These are phyloP conservation scores for Cryptococcus deneoformans DNA, from an alignment of 1,284 basidiomycete genomes.

Conservation along the genomic window DNA sequence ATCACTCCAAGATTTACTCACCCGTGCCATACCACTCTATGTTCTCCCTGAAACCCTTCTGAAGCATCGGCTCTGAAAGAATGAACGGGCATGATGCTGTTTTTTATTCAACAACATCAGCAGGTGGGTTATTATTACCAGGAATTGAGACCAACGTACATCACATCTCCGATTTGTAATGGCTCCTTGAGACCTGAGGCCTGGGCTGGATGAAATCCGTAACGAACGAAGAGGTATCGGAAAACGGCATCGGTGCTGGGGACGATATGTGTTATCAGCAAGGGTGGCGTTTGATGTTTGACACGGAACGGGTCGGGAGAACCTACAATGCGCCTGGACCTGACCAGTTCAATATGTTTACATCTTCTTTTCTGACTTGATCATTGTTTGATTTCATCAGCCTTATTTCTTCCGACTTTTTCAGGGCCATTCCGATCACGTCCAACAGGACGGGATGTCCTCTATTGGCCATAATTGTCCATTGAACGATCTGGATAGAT, in stretches of 20 bases:
- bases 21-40: conserved; percentile 29
- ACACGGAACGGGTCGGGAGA: not conserved
- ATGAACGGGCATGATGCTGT: conserved; percentile 22
- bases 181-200: conserved; percentile 15
- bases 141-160: conserved; percentile 11
- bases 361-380: conserved; percentile 2
- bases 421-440: conserved; percentile 21
- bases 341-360: conserved; percentile 21
- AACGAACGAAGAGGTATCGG: conserved; percentile 28
- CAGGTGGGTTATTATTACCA: not conserved
- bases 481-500: conserved; percentile 30
- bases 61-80: conserved; percentile 27
- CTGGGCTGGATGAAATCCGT: conserved; percentile 22
- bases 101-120: not conserved
- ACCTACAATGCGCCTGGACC: conserved; percentile 32
- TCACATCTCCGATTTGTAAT: conserved; percentile 23
- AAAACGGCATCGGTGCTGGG: conserved; percentile 18
- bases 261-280: not conserved
- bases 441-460: conserved; percentile 35
- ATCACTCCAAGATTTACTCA: conserved; percentile 5
- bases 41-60: conserved; percentile 23
- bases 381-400: not conserved
- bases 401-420: conserved; percentile 10
- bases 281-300: not conserved
- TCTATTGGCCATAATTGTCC: conserved; percentile 26